Evolutionary conservation across 257 asterid species (phyloP).

Genomic region (Capsicum rhomboideum): DNA sequence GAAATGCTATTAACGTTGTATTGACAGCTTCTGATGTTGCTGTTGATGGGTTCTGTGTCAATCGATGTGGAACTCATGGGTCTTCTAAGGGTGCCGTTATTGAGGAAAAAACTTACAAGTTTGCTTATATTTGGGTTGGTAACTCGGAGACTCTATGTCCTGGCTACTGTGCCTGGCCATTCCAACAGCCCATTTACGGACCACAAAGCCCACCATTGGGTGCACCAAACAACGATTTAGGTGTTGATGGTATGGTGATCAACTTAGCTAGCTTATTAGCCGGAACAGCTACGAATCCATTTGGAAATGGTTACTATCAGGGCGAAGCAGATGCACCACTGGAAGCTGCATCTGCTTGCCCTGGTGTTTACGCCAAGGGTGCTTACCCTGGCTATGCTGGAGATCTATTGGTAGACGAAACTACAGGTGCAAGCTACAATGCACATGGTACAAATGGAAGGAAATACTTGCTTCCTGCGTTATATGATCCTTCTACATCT

Average conservation of each 20-base stretch:
- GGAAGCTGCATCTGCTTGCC: conserved; percentile 55
- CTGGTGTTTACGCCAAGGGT: conserved; percentile 43
- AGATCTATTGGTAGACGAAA: conserved; percentile 35
- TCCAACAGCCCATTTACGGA: conserved; percentile 53
- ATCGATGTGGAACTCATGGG: conserved; percentile 53
- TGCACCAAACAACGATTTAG: conserved; percentile 48
- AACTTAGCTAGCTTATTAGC: conserved; percentile 46
- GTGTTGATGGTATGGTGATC: conserved; percentile 39
- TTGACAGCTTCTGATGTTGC: conserved; percentile 47
- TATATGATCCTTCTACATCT: conserved; percentile 37
- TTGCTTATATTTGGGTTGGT: conserved; percentile 57
- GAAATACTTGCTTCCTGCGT: conserved; percentile 42
- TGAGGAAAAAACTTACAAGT: conserved; percentile 29
- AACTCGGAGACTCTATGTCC: conserved; percentile 53
- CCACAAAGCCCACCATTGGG: conserved; percentile 42
- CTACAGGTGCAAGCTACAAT: conserved; percentile 52
- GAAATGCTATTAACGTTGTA: conserved; percentile 40
- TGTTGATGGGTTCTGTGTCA: conserved; percentile 43
- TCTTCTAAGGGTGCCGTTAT: conserved; percentile 3
- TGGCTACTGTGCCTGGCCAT: conserved; percentile 61
- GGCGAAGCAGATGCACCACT: conserved; percentile 47
- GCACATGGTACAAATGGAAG: conserved; percentile 35
- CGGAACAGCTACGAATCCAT: conserved; percentile 51
- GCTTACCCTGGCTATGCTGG: conserved; percentile 65
- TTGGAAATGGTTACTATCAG: conserved; percentile 43